Base-by-base conservation (phyloP, 139 green algal genomes). In the Chlamydomonas sp. region DNA sequence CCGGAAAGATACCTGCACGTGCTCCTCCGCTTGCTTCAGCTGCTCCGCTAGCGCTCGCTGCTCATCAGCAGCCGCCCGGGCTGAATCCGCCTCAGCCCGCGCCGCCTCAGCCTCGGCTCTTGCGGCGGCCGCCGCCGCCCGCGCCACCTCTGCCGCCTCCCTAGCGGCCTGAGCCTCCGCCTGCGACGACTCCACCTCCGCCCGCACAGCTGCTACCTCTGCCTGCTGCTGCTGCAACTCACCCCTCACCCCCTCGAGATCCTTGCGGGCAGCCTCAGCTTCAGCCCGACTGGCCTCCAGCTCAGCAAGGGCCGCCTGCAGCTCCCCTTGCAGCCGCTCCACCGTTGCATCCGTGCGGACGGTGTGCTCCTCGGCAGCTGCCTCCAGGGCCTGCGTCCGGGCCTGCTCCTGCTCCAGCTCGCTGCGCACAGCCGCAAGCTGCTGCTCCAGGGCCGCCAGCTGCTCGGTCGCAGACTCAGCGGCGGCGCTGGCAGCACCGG, bases 361-460 rank as follows among this genome's bases (percentile, higher is more conserved):
- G 3, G 63, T 61, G n/a, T 31, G 18, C 31, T 86, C 83, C 6
- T 17, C 62, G 0, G 73, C 73, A 14, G 73, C 68, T 15, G 17
- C 83, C 73, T 87, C 83, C 15, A 80, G 15, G 12, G 73, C 83
- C 31, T 12, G 49, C 4, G 49, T 73, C 9, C 62, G 83, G 2
- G 73, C 83, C 2, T 4, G 61, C 62, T 72, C 83, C 63, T 80
- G 73, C 7, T 61, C 71, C 31, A 81, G 73, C 62, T 87, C 83
- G 20, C 8, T 5, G 15, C 2, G 1, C 62, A 63, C 61, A 5
- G 49, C 83, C 10, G 59, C 83, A n/a, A 80, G 73, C 20, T 78
- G 71, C 60, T 18, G 63, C 80, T 78, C 80, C 3, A 71, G 71
- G 6, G 62, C 61, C 77, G 77, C 61, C 61, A 18, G 14, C 6